These are phyloP conservation scores for Aspergillus floridensis DNA, from an alignment of 2,329 filamentous ascomycete species.

Conservation along the genomic window DNA sequence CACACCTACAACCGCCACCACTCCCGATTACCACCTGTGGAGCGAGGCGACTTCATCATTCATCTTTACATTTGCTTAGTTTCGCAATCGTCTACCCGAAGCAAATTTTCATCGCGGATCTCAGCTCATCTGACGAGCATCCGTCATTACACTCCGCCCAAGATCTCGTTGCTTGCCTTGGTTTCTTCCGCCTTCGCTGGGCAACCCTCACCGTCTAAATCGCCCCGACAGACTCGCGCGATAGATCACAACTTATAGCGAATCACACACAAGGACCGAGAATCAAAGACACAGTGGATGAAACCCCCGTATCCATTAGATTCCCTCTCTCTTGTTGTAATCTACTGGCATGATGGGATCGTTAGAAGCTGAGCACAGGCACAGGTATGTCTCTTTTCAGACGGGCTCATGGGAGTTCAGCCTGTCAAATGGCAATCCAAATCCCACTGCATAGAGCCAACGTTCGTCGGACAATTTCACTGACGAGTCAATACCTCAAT, in stretches of 20 bases:
- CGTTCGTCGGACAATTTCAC: conserved; percentile 9
- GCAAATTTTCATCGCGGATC: background rate
- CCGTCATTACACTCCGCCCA: background rate
- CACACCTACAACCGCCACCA: conserved; percentile 21
- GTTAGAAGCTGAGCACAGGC: conserved; percentile 37
- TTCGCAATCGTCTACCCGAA: background rate
- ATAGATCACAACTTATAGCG: background rate
- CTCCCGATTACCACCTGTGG: conserved; percentile 15
- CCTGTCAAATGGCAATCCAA: background rate
- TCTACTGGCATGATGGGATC: conserved; percentile 37
- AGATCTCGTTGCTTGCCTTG: conserved; percentile 2
- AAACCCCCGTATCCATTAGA: conserved; percentile 5
- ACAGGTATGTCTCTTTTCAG: conserved; percentile 32
- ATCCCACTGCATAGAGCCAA: background rate
- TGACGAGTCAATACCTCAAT: conserved; percentile 19
- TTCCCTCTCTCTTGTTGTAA: background rate
- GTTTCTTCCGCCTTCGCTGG: conserved; percentile 1
- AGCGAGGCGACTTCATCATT: conserved; percentile 2
- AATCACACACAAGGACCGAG: background rate
- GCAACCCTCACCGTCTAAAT: conserved; percentile 1
- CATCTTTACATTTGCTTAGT: background rate
- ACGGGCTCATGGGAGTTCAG: background rate
- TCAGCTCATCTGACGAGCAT: background rate
- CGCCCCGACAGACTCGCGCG: background rate
- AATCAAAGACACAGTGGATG: conserved; percentile 13